Evolutionary conservation across 73 alveolate species (phyloP), one percentile per base, ranked within the genome.

Genomic region (Paraurostyla sp.): DNA sequence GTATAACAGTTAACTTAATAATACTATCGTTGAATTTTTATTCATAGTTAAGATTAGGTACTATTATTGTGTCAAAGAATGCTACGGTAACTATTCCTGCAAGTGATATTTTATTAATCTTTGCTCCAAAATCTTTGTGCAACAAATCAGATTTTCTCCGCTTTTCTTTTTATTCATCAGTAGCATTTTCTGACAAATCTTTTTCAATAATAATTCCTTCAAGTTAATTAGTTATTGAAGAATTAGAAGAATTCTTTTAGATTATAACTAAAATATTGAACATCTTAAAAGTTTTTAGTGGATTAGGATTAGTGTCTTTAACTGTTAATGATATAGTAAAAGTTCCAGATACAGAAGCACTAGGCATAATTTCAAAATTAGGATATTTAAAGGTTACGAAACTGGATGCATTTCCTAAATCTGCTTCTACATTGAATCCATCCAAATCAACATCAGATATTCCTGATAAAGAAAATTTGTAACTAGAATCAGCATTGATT

Each of bases 251-350:
- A 16, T 20, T 50, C 32, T 6, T 58, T 35, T 1, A n/a, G 7
- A n/a, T 58, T 35, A 38, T 65, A 2, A 65, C 42, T 0, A 20
- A 38, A 32, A 65, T 15, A 33, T 65, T 22, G 25, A 65, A 65
- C 15, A 42, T 65, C 15, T 65, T 16, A 40, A 38, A 7, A 13
- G 25, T 13, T 18, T 43, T 15, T 23, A 59, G 42, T n/a, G 82
- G 82, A 35, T n/a, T 58, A 65, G 82, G 82, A 38, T 65, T 65
- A 40, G 35, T 58, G 36, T 65, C 82, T 38, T 25, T 65, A 9
- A 65, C 0, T 3, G 82, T 65, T 3, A 65, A 30, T 6, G 82
- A 38, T 36, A 65, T 22, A 7, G 82, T 16, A 38, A 6, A 65
- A 1, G 56, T 65, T 3, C 60, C 82, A 7, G 9, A 56, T 4